These are phyloP conservation scores for Tremellales sp. DNA, from an alignment of 1,284 basidiomycete genomes.

Conservation along the genomic window DNA sequence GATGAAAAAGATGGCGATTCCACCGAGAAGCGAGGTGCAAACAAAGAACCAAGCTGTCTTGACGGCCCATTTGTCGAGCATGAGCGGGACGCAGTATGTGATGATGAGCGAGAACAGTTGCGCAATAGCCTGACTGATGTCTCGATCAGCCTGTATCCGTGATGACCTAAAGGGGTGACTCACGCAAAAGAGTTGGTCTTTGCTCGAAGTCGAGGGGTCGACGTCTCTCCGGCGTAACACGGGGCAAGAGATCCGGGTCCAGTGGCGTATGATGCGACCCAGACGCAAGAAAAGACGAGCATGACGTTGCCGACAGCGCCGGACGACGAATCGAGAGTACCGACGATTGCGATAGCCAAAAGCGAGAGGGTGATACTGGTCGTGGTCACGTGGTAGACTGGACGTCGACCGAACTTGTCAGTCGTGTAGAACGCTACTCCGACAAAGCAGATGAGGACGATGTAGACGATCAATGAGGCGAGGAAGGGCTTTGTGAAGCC, in stretches of 20 bases:
- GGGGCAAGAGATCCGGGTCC: not conserved
- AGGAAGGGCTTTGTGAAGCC: not conserved
- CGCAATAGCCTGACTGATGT: not conserved
- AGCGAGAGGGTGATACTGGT: not conserved
- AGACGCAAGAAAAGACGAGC: conserved; percentile 12
- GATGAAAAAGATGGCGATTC: conserved; percentile 19
- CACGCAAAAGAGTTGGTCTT: conserved; percentile 8
- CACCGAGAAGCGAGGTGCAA: conserved; percentile 10
- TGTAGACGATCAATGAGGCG: not conserved
- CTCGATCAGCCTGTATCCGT: conserved; percentile 1
- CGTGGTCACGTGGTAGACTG: not conserved
- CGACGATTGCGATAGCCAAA: not conserved
- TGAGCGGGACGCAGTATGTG: conserved; percentile 18
- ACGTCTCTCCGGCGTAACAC: conserved; percentile 10
- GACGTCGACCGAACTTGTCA: conserved; percentile 11
- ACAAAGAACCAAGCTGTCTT: conserved; percentile 18
- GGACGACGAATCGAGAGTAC: not conserved
- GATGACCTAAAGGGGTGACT: not conserved
- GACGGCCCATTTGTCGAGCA: conserved; percentile 19
- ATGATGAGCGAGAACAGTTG: conserved; percentile 16
- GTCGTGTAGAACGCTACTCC: conserved; percentile 2
- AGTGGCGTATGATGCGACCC: conserved; percentile 13
- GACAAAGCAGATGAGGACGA: conserved; percentile 3
- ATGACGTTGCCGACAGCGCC: conserved; percentile 1
- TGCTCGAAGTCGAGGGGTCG: conserved; percentile 11